Conservation (phyloP, 208 protist species). For the Trichomonas vaginalis region DNA sequence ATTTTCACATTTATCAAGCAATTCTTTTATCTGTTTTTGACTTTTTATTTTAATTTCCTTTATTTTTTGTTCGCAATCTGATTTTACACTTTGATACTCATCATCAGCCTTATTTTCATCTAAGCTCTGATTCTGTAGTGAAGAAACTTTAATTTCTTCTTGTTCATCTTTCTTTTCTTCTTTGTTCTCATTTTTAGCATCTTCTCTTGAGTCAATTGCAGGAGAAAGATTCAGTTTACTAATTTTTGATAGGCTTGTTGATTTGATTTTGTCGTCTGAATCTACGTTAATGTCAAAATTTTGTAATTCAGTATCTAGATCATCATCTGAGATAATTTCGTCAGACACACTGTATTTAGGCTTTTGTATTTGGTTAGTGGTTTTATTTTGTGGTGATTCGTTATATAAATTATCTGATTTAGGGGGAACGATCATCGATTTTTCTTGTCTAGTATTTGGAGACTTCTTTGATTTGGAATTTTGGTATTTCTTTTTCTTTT, state of each 20-base stretch:
- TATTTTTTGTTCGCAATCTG: neutral
- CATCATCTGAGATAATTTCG: too few relatives aligned
- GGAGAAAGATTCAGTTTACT: neutral
- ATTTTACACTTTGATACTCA: neutral
- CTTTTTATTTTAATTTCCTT: neutral
- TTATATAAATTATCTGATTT: neutral
- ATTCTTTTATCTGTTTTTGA: neutral
- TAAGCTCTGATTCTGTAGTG: neutral
- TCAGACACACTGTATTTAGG: neutral
- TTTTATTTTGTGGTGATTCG: neutral
- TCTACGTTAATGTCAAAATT: neutral
- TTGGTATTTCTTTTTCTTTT: neutral
- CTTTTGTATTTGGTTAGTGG: neutral
- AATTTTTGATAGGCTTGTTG: neutral
- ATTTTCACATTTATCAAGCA: neutral
- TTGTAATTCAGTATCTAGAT: neutral
- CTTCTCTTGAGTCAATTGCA: neutral
- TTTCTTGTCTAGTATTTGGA: too few relatives aligned
- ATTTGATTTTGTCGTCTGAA: neutral
- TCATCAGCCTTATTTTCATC: neutral
- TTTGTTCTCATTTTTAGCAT: neutral
- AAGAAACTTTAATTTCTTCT: neutral
- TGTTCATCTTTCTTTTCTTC: neutral
- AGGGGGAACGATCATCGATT: neutral
- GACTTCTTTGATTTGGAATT: neutral